Evolutionary conservation across 169 alveolate genomes (phyloP).

Genomic region (Cystoisospora suis): DNA sequence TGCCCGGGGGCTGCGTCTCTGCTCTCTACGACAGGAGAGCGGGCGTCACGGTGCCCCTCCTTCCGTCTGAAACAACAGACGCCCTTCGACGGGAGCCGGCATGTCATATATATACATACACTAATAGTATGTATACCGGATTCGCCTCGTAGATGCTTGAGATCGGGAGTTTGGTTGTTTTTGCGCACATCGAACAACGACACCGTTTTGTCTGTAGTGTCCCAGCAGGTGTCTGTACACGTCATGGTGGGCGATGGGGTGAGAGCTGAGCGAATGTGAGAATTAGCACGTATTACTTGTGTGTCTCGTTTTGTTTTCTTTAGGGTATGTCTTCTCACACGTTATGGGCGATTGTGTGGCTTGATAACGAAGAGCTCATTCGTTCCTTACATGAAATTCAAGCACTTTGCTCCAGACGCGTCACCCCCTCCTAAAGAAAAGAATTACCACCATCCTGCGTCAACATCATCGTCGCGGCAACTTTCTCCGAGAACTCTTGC

Average conservation of each 20-base stretch:
- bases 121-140: too few relatives aligned
- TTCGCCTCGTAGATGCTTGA: neutral
- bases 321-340: constrained; percentile 59
- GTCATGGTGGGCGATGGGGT: too few relatives aligned
- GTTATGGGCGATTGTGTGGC: constrained; percentile 59
- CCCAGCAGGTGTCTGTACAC: neutral
- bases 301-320: neutral
- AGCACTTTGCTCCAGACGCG: neutral
- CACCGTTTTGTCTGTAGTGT: neutral
- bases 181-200: neutral
- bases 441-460: neutral
- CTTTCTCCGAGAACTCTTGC: too few relatives aligned
- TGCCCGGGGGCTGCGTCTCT: too few relatives aligned
- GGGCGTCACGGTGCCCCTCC: too few relatives aligned
- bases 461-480: too few relatives aligned
- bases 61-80: too few relatives aligned
- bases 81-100: neutral
- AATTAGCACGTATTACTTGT: too few relatives aligned
- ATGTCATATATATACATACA: neutral
- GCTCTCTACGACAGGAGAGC: too few relatives aligned
- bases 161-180: neutral
- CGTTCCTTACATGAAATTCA: constrained; percentile 40
- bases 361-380: constrained; percentile 54
- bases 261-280: too few relatives aligned
- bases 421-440: neutral